Conservation (phyloP, 2,329 filamentous ascomycete species). For the Pestalotiopsis sp. region DNA sequence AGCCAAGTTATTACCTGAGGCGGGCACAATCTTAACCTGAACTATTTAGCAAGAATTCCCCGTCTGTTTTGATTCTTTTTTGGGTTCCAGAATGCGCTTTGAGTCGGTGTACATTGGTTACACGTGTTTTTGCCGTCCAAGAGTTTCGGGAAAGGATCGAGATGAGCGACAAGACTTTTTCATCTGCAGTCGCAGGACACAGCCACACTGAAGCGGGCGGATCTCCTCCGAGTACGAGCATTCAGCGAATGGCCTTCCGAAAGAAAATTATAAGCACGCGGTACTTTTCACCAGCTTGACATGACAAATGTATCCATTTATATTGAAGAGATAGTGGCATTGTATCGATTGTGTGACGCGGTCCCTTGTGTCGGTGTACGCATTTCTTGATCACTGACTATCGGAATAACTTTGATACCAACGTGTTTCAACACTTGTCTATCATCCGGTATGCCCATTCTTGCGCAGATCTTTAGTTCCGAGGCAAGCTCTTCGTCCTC, state of each 20-base stretch:
- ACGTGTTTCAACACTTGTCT: not conserved
- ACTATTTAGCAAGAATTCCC: not conserved
- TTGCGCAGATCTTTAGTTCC: not conserved
- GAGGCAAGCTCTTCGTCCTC: not conserved
- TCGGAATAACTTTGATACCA: not conserved
- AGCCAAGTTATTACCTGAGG: constrained; percentile 4
- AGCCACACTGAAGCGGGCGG: not conserved
- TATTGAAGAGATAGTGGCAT: no score
- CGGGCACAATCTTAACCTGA: not conserved
- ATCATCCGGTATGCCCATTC: not conserved
- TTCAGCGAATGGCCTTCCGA: not conserved
- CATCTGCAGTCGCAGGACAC: not conserved
- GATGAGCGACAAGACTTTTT: not conserved
- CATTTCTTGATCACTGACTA: no score
- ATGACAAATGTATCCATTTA: no score
- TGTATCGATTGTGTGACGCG: no score
- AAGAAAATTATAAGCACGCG: not conserved
- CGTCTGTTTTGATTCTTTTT: not conserved
- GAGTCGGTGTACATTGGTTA: not conserved
- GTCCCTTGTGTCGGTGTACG: no score
- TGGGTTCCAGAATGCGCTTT: not conserved
- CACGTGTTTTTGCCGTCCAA: not conserved
- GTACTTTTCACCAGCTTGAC: not conserved
- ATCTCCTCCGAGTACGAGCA: not conserved
- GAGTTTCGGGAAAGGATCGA: not conserved